These are phyloP conservation scores for Pleurotus salmoneostramineus DNA, from an alignment of 768 basidiomycete species.

Conservation along the genomic window DNA sequence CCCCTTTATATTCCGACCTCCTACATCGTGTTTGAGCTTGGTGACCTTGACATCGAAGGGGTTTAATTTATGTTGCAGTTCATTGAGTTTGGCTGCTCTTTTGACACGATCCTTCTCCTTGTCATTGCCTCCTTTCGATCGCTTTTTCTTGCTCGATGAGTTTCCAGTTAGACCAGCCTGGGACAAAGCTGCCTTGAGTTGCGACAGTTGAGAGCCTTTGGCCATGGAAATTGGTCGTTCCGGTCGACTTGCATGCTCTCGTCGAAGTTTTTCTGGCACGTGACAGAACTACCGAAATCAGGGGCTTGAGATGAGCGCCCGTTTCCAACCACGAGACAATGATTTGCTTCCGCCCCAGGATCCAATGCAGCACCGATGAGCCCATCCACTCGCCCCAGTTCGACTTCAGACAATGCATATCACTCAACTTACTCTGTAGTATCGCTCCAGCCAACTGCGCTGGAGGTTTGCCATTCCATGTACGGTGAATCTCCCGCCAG, in stretches of 20 bases:
- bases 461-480: constrained; percentile 69
- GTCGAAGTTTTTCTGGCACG: not conserved
- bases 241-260: not conserved
- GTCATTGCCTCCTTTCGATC: constrained; percentile 62
- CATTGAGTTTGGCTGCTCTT: constrained; percentile 71
- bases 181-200: constrained; percentile 83
- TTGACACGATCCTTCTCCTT: constrained; percentile 69
- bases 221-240: constrained; percentile 39
- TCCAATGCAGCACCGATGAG: not conserved
- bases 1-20: constrained; percentile 83
- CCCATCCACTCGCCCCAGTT: constrained; percentile 1
- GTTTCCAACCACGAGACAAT: not conserved
- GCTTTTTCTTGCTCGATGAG: constrained; percentile 58
- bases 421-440: constrained; percentile 26
- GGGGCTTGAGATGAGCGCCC: not conserved
- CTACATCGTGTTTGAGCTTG: constrained; percentile 90
- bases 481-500: constrained; percentile 52
- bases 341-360: constrained; percentile 1
- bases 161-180: constrained; percentile 74
- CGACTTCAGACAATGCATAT: constrained; percentile 20
- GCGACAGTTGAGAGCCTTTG: constrained; percentile 86
- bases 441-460: constrained; percentile 51
- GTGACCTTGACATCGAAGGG: constrained; percentile 94
- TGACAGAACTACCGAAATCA: not conserved
- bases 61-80: constrained; percentile 84